Evolutionary conservation across 495 filamentous ascomycete genomes (phyloP), one percentile per base, ranked within the genome.

Genomic region (Hypomontagnella submonticulosa): DNA sequence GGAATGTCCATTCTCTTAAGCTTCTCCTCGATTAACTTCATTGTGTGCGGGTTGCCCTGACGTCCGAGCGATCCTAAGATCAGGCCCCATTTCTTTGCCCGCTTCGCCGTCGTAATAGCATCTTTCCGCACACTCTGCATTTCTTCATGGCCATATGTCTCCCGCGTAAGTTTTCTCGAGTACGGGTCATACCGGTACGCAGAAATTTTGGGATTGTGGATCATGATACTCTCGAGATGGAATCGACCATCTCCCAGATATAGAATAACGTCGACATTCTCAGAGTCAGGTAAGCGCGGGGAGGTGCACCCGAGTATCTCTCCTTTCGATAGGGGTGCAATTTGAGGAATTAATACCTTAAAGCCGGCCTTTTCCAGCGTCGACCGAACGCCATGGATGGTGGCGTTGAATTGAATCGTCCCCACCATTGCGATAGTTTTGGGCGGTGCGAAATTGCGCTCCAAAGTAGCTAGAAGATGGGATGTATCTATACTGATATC

Each of bases 101-200:
- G 79, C 36, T 87, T 87, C 3, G 96, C 94, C 33, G 84, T 79
- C 0, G 76, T 64, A 55, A 98, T 96, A 0, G 95, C 95, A 10
- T 89, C 82, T 3, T 88, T 81, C 4, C 95, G 88, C 27, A 97
- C 78, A 1, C 83, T 83, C 60, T 94, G 91, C 84, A 99, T 95
- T 63, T 96, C 92, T 12, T 87, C 84, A 78, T 98, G 96, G 38
- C 88, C 88, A 75, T 98, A 99, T 20, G 81, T 87, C 74, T 99
- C 95, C 49, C 88, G 88, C 4, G 96, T 97, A 8, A 99, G 84
- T 40, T 90, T 93, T 23, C 93, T 85, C 32, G 92, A 92, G 77
- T 99, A 99, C 0, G 95, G 95, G 72, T 99, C 95, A 73, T 99
- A 99, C 15, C 96, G 88, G 79, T 97, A 98, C 9, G 96, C 93